Evolutionary conservation across 202 grass and related monocot species (phyloP).

Genomic region (Saccharum hybrid): DNA sequence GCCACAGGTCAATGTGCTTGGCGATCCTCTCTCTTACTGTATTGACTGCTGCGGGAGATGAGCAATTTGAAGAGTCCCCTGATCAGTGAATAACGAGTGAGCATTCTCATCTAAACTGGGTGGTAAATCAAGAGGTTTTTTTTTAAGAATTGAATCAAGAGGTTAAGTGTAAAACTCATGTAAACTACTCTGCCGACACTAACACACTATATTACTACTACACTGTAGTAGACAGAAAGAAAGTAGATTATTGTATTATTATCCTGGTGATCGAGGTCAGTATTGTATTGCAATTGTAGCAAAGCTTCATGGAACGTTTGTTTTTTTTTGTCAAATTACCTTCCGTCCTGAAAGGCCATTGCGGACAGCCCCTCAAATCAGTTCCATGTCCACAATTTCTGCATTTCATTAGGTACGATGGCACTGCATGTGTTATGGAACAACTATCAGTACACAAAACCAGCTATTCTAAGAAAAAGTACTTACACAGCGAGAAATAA

Average conservation of each 20-base stretch:
- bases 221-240: neutral
- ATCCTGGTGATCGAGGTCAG: neutral
- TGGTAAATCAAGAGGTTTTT: constrained; percentile 8
- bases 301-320: constrained; percentile 5
- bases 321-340: constrained; percentile 47
- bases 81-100: constrained; percentile 30
- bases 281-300: neutral
- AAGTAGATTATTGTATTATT: neutral
- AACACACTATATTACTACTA: neutral
- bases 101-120: constrained; percentile 23
- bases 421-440: constrained; percentile 58
- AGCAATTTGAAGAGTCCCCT: constrained; percentile 86
- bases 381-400: constrained; percentile 91
- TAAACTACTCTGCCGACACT: constrained; percentile 13
- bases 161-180: constrained; percentile 2
- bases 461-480: neutral
- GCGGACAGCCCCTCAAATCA: constrained; percentile 93
- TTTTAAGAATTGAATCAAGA: no score
- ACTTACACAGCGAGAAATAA: neutral
- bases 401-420: constrained; percentile 87
- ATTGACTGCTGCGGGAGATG: constrained; percentile 71
- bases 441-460: constrained; percentile 3
- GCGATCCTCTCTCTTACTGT: constrained; percentile 70
- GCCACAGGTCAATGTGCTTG: constrained; percentile 78
- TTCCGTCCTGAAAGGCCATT: constrained; percentile 73